Base-by-base conservation (phyloP, 495 filamentous ascomycete genomes). In the Lophium mytilinum region DNA sequence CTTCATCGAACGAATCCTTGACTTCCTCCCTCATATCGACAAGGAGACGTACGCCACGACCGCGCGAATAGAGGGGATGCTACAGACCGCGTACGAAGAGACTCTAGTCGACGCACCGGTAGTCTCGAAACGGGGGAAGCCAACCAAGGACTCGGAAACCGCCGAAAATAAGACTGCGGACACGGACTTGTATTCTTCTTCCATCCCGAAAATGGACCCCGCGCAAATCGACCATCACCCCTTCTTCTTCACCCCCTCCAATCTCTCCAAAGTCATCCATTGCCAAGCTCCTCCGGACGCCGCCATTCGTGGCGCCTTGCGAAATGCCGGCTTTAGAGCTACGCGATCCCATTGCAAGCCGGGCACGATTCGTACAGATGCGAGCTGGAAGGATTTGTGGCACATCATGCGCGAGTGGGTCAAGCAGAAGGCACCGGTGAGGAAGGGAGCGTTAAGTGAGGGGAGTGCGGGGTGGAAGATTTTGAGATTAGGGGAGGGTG, bases 381-480 rank as follows among this genome's bases (percentile, higher is more conserved):
- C 93, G 10, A 85, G 89, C 0, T 96, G 90, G 90, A 74, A 72
- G 3, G 80, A 89, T 3, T 78, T 97, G 42, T 97, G 93, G 93
- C 86, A 96, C 60, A 77, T 97, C 34, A 95, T 97, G 84, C 78
- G 87, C 36, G 88, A 94, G 72, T 98, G 92, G 92, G 76, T 83
- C 2, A 76, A 84, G 39, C 90, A 93, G 61, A 85, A 83, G 55
- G 71, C 76, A 0, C 89, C 89, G 0, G 73, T 92, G 45, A 94
- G 86, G 60, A 79, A 83, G 45, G 77, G 75, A 0, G 76, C 82
- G 4, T 69, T 95, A n/a, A 83, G 78, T 55, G 74, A 81, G 36
- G 80, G 80, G 17, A 87, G 73, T n/a, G 70, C 87, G 0, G 92
- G 83, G 8, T 88, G 81, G 41, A 79, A 68, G 11, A 83, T 96